Conservation (phyloP, 352 stramenopile species). For the Phytopythium aichiense region DNA sequence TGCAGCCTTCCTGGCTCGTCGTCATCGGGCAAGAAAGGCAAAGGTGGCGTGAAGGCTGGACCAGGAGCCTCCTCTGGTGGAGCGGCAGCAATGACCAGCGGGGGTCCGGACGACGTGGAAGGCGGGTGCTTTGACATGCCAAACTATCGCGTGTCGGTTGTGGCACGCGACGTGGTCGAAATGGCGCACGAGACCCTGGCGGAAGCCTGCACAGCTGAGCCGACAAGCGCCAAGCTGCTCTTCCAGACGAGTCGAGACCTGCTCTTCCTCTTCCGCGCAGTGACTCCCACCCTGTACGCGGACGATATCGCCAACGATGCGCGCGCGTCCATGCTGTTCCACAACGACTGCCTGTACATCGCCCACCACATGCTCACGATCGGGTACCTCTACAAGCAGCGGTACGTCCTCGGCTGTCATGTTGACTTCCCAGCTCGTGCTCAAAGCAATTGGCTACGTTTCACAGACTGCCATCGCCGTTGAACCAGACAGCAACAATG, state of each 20-base stretch:
- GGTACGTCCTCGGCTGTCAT: constrained; percentile 19
- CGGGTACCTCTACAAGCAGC: constrained; percentile 66
- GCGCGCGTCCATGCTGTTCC: constrained; percentile 69
- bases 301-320: constrained; percentile 62
- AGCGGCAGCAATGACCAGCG: constrained; percentile 4
- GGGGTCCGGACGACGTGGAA: constrained; percentile 26
- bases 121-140: constrained; percentile 60
- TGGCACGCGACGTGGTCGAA: constrained; percentile 57
- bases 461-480: constrained; percentile 38
- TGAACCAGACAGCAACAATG: constrained; percentile 70
- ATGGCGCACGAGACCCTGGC: constrained; percentile 59
- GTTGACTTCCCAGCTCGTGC: background rate
- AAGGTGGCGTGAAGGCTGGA: constrained; percentile 10
- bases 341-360: constrained; percentile 85
- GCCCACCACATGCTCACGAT: constrained; percentile 78
- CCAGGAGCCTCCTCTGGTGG: background rate
- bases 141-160: constrained; percentile 55
- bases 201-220: constrained; percentile 45
- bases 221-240: constrained; percentile 44
- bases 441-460: background rate
- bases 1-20: constrained; percentile 46
- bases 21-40: constrained; percentile 33
- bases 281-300: constrained; percentile 66
- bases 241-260: constrained; percentile 79
- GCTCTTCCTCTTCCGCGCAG: constrained; percentile 64